Evolutionary conservation across 768 basidiomycete genomes (phyloP), one percentile per base, ranked within the genome.

Genomic region (Leccinum rimulosum): DNA sequence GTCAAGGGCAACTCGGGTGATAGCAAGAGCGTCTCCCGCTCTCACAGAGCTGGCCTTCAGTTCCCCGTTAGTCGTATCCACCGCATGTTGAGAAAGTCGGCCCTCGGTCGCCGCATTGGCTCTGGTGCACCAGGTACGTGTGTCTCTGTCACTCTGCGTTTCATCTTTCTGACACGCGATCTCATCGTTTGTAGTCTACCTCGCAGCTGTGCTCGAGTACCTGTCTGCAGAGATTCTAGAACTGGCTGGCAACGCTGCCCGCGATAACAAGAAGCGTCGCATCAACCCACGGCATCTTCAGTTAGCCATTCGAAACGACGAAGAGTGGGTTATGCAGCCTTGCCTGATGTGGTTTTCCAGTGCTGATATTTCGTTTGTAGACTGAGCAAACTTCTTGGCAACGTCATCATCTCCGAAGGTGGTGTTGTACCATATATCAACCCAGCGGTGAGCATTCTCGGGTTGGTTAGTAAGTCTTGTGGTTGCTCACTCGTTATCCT

Each of bases 221-320:
- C 84, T 95, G 61, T 86, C 93, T 43, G 94, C 94, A 50, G 94
- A 96, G 74, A 95, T 96, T 73, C 84, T 96, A 67, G 94, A 96
- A 78, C 80, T 96, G 48, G 93, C 94, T 61, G 94, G 94, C 38
- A 91, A 91, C 58, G 91, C 91, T 36, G 91, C 91, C 47, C 88
- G 91, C 58, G 91, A 90, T 76, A 93, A 93, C 82, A 93, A 92
- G 82, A 92, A 95, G 79, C 89, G 93, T 64, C 93, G 95, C 84
- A 95, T 96, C 69, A 91, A 95, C 28, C 95, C 94, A 50, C 89
- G 95, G 75, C 95, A 97, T 76, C 79, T 96, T 51, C 94, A 97
- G 74, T 85, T 96, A 63, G 94, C 94, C 62, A 94, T 97, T 76
- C 86, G 95, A 54, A 93, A 95, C 73, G 93, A 95, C 62, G 93